Conservation (phyloP, 768 basidiomycete species). For the Russula olivacea region DNA sequence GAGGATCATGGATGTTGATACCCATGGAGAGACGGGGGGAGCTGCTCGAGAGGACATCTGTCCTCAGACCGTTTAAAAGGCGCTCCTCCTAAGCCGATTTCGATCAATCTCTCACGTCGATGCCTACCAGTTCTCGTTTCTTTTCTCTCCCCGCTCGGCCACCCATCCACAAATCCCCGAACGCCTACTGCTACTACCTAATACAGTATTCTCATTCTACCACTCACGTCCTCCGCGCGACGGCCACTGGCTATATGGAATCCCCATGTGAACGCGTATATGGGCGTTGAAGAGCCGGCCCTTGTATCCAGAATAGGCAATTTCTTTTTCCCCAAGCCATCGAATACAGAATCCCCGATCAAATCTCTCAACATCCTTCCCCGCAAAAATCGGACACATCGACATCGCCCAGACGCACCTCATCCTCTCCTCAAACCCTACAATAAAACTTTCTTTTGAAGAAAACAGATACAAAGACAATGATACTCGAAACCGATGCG, state of each 20-base stretch:
- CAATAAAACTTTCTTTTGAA: too few species aligned
- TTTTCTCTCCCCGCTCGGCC: neutral
- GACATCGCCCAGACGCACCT: too few species aligned
- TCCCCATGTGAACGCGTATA: too few species aligned
- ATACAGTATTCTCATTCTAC: neutral
- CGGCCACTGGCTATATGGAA: too few species aligned
- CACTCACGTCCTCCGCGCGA: too few species aligned
- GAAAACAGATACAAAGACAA: neutral
- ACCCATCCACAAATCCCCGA: neutral
- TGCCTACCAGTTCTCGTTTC: neutral
- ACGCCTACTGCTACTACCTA: neutral
- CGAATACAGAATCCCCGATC: neutral
- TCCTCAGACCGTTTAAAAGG: neutral
- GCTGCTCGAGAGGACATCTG: neutral
- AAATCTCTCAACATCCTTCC: neutral
- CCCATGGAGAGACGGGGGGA: slow-evolving; percentile 14
- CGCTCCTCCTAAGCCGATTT: neutral
- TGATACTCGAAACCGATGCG: neutral
- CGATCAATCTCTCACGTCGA: neutral
- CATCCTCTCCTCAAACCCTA: neutral
- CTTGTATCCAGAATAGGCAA: neutral
- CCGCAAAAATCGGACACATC: neutral
- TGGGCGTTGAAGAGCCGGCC: neutral
- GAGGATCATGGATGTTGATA: slow-evolving; percentile 20
- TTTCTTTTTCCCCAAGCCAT: neutral